Conservation (phyloP, 2,329 filamentous ascomycete genomes). For the Hirsutella thompsonii region DNA sequence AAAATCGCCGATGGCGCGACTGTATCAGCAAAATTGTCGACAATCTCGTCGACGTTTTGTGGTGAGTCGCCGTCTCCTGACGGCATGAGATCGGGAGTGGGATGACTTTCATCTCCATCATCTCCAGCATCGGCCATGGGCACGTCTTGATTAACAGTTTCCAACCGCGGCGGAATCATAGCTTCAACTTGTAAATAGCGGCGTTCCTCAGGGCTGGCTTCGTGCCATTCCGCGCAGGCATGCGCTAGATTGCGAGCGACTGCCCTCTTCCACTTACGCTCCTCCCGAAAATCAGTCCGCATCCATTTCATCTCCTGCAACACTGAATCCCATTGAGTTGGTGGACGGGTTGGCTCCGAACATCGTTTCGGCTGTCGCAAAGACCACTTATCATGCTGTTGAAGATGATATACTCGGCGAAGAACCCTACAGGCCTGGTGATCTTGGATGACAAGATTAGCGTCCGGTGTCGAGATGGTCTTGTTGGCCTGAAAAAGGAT, state of each 20-base stretch:
- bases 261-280: slow-evolving; percentile 84
- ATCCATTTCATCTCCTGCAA: slow-evolving; percentile 95
- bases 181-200: slow-evolving; percentile 55
- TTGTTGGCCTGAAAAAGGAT: slow-evolving; percentile 77
- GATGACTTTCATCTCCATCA: slow-evolving; percentile 28
- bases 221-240: slow-evolving; percentile 74
- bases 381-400: slow-evolving; percentile 87
- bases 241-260: slow-evolving; percentile 68
- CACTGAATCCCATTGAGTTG: slow-evolving; percentile 74
- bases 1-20: slow-evolving; percentile 69
- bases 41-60: slow-evolving; percentile 25
- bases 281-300: slow-evolving; percentile 89
- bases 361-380: slow-evolving; percentile 78
- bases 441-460: slow-evolving; percentile 72
- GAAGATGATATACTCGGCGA: slow-evolving; percentile 76
- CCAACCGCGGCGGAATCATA: slow-evolving; percentile 29
- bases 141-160: slow-evolving; percentile 14
- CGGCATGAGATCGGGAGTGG: slow-evolving; percentile 55
- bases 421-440: slow-evolving; percentile 79
- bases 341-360: slow-evolving; percentile 63
- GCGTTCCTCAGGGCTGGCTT: slow-evolving; percentile 48
- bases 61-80: slow-evolving; percentile 50
- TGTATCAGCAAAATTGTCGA: slow-evolving; percentile 30
- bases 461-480: slow-evolving; percentile 74
- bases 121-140: slow-evolving; percentile 20